These are phyloP conservation scores for Penicillium sclerotigenum DNA, from an alignment of 2,329 filamentous ascomycete species.

Conservation along the genomic window DNA sequence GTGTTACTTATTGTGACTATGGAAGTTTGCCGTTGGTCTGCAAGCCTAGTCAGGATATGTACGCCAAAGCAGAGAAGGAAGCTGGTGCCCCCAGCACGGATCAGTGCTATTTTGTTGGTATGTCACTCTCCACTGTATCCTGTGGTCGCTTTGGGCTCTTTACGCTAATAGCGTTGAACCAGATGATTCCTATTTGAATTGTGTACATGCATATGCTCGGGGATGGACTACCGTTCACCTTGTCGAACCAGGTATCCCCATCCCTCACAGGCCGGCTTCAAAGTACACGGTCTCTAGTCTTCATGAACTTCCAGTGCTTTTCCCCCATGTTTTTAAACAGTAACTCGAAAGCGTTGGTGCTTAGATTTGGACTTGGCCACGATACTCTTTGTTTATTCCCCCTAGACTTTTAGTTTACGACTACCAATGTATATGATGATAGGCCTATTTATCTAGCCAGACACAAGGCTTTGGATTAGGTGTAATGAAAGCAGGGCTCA, in stretches of 20 bases:
- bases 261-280: constrained; percentile 63
- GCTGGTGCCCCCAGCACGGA: constrained; percentile 66
- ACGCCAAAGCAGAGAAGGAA: constrained; percentile 80
- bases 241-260: constrained; percentile 68
- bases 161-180: constrained; percentile 14
- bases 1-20: constrained; percentile 94
- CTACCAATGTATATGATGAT: constrained; percentile 3
- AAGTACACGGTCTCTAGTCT: constrained; percentile 73
- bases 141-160: background rate
- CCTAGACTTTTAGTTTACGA: constrained; percentile 7
- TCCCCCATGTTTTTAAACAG: constrained; percentile 79
- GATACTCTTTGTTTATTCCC: background rate
- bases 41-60: constrained; percentile 83
- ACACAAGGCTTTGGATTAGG: background rate
- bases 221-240: constrained; percentile 88
- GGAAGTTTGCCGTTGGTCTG: constrained; percentile 69
- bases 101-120: constrained; percentile 91
- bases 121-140: constrained; percentile 35
- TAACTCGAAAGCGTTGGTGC: constrained; percentile 2
- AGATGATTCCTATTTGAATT: constrained; percentile 86
- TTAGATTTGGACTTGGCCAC: constrained; percentile 2
- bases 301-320: constrained; percentile 69
- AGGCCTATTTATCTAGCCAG: background rate
- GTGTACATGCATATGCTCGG: constrained; percentile 67
- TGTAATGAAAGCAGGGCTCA: background rate